Evolutionary conservation across 306 rosid species (phyloP), one percentile per base, ranked within the genome.

Genomic region (Quercus aquifolioides): DNA sequence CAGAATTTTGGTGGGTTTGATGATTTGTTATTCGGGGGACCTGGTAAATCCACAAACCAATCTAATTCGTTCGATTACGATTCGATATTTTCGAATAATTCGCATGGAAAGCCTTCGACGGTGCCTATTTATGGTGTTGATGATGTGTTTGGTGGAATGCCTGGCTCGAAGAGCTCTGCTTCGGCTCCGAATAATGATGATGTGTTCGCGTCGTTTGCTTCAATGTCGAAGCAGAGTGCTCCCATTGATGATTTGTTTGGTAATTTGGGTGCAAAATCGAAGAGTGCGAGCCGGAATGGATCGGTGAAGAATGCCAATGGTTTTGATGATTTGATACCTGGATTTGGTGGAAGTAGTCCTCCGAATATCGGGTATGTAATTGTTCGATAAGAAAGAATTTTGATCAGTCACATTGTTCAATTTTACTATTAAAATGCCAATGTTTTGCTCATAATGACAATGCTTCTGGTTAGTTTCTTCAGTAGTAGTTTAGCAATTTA

Each of bases 241-340:
- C 87, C 87, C 2, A 43, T 77, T 38, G 90, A 85, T 81, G 94
- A 92, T 74, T 80, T 90, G 17, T 30, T 93, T 0, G 90, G 75
- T 76, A 89, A 87, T 81, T 83, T 90, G 35, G 83, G 81, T 56
- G 26, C 78, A 18, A 87, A 84, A 33, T 38, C 69, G 1, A 81
- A 76, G 71, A 74, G 28, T 74, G n/a, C 79, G 5, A 84, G 59
- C 21, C 54, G 64, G 10, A 84, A 74, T 52, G 57, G 49, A 64
- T 74, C 46, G 17, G 76, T 71, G 63, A 49, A 64, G n/a, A 78
- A 58, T 25, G 54, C 75, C 13, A 76, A 75, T 31, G 81, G 31
- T 82, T 86, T 85, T 82, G 97, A 83, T 85, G 98, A 90, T 19
- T 82, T 95, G 86, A 84, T 93, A 73, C 85, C 92, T 33, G 98